Conservation (phyloP, 768 basidiomycete genomes). For the Mycena vitilis region DNA sequence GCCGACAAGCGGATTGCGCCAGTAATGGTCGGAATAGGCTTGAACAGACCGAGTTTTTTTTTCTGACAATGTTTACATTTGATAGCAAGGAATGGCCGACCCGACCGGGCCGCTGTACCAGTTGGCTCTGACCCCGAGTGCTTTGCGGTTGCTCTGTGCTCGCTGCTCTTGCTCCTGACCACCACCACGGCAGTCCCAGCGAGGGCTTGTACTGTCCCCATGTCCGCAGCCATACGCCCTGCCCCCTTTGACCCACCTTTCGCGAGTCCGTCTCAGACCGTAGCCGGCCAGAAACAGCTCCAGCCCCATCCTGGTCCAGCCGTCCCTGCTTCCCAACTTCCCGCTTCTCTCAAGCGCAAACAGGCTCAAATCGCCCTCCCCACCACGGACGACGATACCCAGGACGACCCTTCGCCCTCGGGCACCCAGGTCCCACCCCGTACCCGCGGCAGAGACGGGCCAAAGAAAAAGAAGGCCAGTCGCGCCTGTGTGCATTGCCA, state of each 20-base stretch:
- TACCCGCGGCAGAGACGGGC: constrained; percentile 75
- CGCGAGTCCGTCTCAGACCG: constrained; percentile 15
- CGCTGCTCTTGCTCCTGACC: constrained; percentile 20
- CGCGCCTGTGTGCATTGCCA: constrained; percentile 97
- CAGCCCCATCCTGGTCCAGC: constrained; percentile 24
- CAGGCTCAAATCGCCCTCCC: constrained; percentile 54
- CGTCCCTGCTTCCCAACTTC: constrained; percentile 36
- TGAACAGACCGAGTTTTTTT: no score
- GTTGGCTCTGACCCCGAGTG: constrained; percentile 1
- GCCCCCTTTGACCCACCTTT: constrained; percentile 16
- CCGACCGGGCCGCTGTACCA: constrained; percentile 5
- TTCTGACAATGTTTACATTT: no score
- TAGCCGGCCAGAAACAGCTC: constrained; percentile 29
- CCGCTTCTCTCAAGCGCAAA: constrained; percentile 42
- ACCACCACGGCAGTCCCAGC: background rate
- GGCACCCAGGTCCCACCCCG: constrained; percentile 53
- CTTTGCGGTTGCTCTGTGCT: background rate
- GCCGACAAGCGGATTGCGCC: no score
- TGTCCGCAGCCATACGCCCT: constrained; percentile 30
- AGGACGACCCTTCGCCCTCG: constrained; percentile 63
- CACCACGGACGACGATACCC: constrained; percentile 61
- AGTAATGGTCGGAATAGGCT: background rate
- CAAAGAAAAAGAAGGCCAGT: constrained; percentile 95
- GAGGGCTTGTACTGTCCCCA: constrained; percentile 4
- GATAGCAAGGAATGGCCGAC: no score